Conservation (phyloP, 176 grass and related monocot genomes). For the Dendrocalamus sinicus region DNA sequence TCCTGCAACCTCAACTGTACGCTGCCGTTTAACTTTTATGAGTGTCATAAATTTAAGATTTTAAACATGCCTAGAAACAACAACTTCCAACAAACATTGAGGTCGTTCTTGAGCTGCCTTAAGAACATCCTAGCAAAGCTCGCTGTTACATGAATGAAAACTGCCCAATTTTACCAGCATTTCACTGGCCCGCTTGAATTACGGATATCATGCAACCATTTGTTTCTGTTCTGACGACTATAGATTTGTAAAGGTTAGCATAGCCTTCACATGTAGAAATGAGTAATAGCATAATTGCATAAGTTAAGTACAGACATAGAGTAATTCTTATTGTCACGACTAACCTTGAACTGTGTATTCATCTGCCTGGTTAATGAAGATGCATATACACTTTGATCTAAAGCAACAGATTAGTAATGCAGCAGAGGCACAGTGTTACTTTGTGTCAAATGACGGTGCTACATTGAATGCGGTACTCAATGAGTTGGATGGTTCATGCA, state of each 20-base stretch:
- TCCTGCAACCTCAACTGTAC: background rate
- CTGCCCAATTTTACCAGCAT: background rate
- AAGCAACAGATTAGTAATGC: background rate
- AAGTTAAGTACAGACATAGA: background rate
- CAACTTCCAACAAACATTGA: background rate
- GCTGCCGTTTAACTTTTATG: background rate
- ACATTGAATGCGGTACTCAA: conserved; percentile 8
- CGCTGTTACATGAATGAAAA: background rate
- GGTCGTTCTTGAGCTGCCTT: background rate
- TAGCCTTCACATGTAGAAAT: background rate
- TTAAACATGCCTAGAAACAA: background rate
- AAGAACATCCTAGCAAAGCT: background rate
- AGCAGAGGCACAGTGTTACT: background rate
- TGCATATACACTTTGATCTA: background rate
- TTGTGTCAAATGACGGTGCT: background rate
- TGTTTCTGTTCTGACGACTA: background rate
- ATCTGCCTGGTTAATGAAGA: background rate
- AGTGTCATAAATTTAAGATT: background rate
- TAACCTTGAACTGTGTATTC: background rate
- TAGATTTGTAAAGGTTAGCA: background rate
- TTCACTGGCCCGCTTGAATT: background rate
- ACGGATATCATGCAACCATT: background rate
- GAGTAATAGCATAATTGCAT: background rate
- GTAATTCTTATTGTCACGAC: background rate
- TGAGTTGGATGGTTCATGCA: background rate